A percentile compares a stretch with the other conserved stretches of the same genome.
Conservation (phyloP, 192 early-diverging fungal genomes). For the Backusella circina region DNA sequence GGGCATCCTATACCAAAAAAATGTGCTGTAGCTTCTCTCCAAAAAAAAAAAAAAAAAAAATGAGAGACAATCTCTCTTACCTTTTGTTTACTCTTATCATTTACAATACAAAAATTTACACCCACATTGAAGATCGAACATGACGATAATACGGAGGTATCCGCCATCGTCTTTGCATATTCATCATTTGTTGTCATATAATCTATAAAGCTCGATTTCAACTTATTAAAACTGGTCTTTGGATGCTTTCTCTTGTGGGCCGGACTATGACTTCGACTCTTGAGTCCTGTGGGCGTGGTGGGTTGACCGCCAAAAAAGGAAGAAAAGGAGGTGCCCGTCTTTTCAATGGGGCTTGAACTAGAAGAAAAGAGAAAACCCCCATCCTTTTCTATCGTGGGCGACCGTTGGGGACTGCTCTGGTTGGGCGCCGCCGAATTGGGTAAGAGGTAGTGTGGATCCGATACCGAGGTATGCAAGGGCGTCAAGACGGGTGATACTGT, state of each 20-base stretch:
- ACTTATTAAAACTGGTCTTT: background rate
- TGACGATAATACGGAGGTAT: background rate
- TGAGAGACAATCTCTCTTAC: no score
- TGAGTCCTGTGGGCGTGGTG: background rate
- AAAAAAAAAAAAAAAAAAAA: no score
- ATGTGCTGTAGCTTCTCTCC: no score
- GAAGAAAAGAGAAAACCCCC: background rate
- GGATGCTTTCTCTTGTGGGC: background rate
- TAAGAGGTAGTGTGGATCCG: background rate
- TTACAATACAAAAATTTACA: background rate
- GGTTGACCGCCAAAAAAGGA: background rate
- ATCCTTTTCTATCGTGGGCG: background rate
- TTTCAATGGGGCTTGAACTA: background rate
- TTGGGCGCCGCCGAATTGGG: background rate
- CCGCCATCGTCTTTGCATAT: background rate
- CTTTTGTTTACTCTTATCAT: background rate
- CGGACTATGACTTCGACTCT: background rate
- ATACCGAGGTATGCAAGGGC: background rate
- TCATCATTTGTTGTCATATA: background rate
- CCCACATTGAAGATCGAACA: background rate
- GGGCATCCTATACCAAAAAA: background rate
- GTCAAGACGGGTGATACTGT: background rate
- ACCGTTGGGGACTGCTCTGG: background rate
- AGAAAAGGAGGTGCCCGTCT: background rate
- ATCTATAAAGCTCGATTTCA: background rate